phyloP scores from a whole-genome alignment of 805 yeast species.

The Yarrowia sp. region DNA sequence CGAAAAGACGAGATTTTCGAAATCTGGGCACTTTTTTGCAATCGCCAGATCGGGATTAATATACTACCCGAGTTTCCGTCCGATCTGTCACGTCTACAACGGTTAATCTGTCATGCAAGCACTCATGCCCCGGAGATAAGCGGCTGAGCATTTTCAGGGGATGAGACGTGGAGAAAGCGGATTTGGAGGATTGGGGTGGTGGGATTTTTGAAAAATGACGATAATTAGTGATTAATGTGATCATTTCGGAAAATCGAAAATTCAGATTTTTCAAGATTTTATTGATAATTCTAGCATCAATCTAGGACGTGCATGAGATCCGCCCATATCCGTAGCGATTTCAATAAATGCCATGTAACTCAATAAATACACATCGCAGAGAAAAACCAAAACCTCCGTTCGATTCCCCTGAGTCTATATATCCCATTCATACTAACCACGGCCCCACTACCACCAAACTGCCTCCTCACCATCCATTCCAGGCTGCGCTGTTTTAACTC shows the following conservation, averaged over 20 bases:
- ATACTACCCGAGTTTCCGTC: no score
- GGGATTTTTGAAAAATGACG: not conserved
- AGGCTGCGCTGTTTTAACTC: not conserved
- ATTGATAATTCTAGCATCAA: no score
- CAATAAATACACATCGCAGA: not conserved
- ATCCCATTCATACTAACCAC: no score
- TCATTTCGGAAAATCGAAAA: no score
- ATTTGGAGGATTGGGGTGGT: not conserved
- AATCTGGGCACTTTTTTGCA: no score
- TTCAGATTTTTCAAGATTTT: no score
- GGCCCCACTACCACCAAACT: no score
- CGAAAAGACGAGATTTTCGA: no score
- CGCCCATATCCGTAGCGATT: not conserved
- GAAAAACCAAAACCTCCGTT: not conserved
- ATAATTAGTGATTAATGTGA: not conserved
- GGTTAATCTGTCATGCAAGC: no score
- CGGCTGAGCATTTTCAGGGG: slow-evolving; percentile 16
- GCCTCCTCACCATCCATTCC: not conserved
- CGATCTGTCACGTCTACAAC: no score
- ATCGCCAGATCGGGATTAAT: no score
- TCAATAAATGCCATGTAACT: not conserved
- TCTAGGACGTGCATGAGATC: not conserved
- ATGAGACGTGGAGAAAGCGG: not conserved
- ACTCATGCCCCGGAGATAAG: not conserved
- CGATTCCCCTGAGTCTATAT: not conserved